Evolutionary conservation across 202 grass and related monocot genomes (phyloP), one percentile per base, ranked within the genome.

Genomic region (Setaria italica): DNA sequence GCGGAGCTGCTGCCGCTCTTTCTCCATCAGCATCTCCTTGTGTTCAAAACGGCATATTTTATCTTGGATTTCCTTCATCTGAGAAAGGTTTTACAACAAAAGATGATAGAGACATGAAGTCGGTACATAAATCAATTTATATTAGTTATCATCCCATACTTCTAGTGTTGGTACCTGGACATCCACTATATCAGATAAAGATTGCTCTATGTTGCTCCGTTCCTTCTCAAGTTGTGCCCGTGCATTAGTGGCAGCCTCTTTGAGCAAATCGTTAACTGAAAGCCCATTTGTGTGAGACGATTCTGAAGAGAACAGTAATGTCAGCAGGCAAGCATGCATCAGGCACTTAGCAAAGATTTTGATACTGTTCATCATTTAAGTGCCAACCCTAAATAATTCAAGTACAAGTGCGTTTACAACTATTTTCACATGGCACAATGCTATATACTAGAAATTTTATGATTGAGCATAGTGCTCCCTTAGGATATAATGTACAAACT

Each of bases 31-130:
- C 9, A 88, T 81, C 69, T 99, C 97, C 73, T 92, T 67, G 59
- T 94, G 88, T 76, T 99, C 97, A 20, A 99, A 97, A 20, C 65
- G 76, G 15, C 77, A 65, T 84, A 99, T 91, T 84, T 99, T 91
- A 70, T 96, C 85, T 76, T 90, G 91, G 76, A 99, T 94, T 91
- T 96, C 97, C 77, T 94, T 97, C 97, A 99, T 99, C 97, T 99
- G 82, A 81, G 25, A 80, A 39, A 82, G 16, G 55, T 62, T 70
- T 86, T 62, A 34, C 30, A 71, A 73, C 51, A 84, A 41, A 12
- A 53, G 10, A 62, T 62, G 29, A 46, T 51, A 68, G 13, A 75
- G 17, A 55, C 64, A 46, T 79, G 25, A 74, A 37, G 79, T 84
- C 11, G 53, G 78, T 58, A 80, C 58, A 70, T 30, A 70, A 12